These are phyloP conservation scores for Pythium guiyangense DNA, from an alignment of 352 stramenopile genomes.

Conservation along the genomic window DNA sequence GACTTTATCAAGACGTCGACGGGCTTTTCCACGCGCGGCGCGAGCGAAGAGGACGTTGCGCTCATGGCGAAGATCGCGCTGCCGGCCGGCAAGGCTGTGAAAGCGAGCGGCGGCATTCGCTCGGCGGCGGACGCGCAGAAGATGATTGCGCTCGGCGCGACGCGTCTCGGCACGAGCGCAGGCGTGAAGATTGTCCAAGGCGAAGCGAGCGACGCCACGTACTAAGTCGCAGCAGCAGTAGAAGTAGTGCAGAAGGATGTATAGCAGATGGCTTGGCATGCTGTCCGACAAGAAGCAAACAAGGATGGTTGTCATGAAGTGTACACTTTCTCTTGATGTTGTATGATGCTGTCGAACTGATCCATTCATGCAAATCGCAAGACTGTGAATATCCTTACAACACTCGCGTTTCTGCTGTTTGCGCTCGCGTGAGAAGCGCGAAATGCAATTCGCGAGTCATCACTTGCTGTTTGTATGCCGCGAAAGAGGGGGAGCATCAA, in stretches of 20 bases:
- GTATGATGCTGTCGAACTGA: too few species aligned
- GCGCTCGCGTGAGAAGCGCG: too few species aligned
- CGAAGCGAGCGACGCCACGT: constrained; percentile 20
- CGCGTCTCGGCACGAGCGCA: constrained; percentile 60
- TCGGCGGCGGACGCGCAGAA: constrained; percentile 53
- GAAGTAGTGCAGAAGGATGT: neutral
- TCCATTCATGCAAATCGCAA: too few species aligned
- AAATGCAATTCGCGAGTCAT: too few species aligned
- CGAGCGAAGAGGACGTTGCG: constrained; percentile 72
- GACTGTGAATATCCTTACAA: too few species aligned
- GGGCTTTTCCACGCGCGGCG: constrained; percentile 78
- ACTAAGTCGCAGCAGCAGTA: constrained; percentile 7
- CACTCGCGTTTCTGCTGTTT: too few species aligned
- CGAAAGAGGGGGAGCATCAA: too few species aligned
- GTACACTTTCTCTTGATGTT: too few species aligned
- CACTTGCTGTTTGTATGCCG: too few species aligned
- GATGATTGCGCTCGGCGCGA: constrained; percentile 72
- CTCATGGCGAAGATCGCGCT: constrained; percentile 65
- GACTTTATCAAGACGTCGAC: constrained; percentile 90
- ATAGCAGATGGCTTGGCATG: too few species aligned
- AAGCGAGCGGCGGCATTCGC: constrained; percentile 79
- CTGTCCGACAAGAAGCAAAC: too few species aligned
- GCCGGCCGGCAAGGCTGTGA: constrained; percentile 64
- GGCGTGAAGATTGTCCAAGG: constrained; percentile 64
- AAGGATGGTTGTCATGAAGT: too few species aligned